Percentiles rank a stretch among this genome's conserved stretches.
phyloP scores from a whole-genome alignment of 805 yeast genomes.

The Candida multigemmis region DNA sequence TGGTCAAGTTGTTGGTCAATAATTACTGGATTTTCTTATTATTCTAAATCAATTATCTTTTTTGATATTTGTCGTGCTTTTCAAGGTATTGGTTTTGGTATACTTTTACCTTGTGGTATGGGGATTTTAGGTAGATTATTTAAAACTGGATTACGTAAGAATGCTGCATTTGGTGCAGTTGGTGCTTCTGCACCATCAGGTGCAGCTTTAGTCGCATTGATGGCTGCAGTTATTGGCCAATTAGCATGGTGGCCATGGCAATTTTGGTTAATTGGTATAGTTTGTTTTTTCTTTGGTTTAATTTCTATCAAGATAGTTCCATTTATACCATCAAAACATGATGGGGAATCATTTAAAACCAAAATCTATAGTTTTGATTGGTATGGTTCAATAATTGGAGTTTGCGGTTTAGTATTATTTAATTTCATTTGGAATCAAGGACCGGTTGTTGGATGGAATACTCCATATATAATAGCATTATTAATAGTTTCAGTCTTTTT shows the following conservation, averaged over 20 bases:
- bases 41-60: conserved; percentile 38
- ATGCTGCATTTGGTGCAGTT: conserved; percentile 45
- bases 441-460: conserved; percentile 60
- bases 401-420: conserved; percentile 50
- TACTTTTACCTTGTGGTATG: conserved; percentile 49
- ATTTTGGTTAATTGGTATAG: conserved; percentile 39
- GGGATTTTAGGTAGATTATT: conserved; percentile 43
- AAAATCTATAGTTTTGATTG: conserved; percentile 10
- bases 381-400: conserved; percentile 38
- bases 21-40: conserved; percentile 49
- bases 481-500: conserved; percentile 42
- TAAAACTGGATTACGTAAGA: conserved; percentile 35
- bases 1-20: conserved; percentile 52
- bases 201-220: conserved; percentile 44
- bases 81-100: conserved; percentile 59
- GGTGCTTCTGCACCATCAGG: conserved; percentile 63
- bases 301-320: conserved; percentile 1
- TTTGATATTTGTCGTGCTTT: conserved; percentile 49
- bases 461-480: conserved; percentile 48
- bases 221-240: conserved; percentile 40
- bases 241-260: conserved; percentile 54
- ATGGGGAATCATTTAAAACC: conserved; percentile 4
- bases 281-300: conserved; percentile 8
- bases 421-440: conserved; percentile 73
- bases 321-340: conserved; percentile 4